phyloP scores from a whole-genome alignment of 2,329 filamentous ascomycete species.

The Furcasterigmium furcatum region DNA sequence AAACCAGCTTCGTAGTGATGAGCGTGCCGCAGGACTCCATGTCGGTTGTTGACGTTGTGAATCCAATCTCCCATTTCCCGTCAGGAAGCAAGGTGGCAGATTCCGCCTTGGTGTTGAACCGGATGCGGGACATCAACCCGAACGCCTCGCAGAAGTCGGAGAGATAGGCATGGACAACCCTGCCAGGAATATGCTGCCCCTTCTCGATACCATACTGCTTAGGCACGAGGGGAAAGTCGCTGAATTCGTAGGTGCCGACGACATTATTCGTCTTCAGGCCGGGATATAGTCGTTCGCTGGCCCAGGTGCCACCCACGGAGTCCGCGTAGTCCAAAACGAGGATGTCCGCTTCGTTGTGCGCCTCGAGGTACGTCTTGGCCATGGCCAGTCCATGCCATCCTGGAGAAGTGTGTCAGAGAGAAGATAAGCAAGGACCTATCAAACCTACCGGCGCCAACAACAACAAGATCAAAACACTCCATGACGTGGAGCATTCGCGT shows the following conservation, averaged over 20 bases:
- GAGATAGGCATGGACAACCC: conserved; percentile 10
- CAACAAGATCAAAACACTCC: conserved; percentile 9
- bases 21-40: not conserved
- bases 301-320: conserved; percentile 11
- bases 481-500: too few relatives aligned
- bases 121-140: conserved; percentile 5
- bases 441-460: conserved; percentile 12
- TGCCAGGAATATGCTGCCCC: conserved; percentile 10
- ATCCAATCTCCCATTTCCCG: conserved; percentile 4
- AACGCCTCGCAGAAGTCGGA: conserved; percentile 5
- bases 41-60: not conserved
- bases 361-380: conserved; percentile 7
- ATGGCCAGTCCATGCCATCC: conserved; percentile 8
- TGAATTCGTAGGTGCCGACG: conserved; percentile 10
- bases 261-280: conserved; percentile 13
- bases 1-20: conserved; percentile 7
- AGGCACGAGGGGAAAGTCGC: conserved; percentile 9
- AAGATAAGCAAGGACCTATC: not conserved
- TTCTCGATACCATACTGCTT: conserved; percentile 5
- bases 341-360: conserved; percentile 2
- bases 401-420: not conserved
- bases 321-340: conserved; percentile 7
- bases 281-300: conserved; percentile 9
- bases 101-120: conserved; percentile 5
- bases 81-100: conserved; percentile 1